These are phyloP conservation scores for Tagetes erecta DNA, from an alignment of 129 eudicot species.

Conservation along the genomic window DNA sequence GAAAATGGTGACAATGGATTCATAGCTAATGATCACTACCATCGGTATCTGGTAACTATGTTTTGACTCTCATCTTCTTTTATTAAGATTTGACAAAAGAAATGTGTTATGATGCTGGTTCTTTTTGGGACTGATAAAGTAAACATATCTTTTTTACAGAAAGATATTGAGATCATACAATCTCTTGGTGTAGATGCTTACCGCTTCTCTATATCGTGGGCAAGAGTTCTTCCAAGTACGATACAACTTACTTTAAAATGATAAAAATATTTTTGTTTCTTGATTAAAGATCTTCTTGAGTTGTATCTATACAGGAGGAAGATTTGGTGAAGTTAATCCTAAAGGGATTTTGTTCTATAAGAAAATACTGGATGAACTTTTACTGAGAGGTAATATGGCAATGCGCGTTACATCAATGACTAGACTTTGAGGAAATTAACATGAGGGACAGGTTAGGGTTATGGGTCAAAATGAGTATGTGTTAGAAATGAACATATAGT, in stretches of 20 bases:
- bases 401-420: not conserved
- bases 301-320: slow-evolving; percentile 81
- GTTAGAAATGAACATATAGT: not conserved
- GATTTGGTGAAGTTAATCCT: slow-evolving; percentile 63
- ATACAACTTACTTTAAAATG: too few species aligned
- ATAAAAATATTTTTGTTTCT: not conserved
- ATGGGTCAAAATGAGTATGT: not conserved
- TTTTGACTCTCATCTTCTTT: not conserved
- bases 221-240: slow-evolving; percentile 86
- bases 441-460: too few species aligned
- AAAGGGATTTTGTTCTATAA: slow-evolving; percentile 60
- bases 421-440: not conserved
- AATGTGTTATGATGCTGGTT: not conserved
- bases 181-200: slow-evolving; percentile 72
- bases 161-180: slow-evolving; percentile 68
- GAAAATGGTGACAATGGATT: slow-evolving; percentile 52
- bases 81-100: not conserved
- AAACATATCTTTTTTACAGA: slow-evolving; percentile 38
- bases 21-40: slow-evolving; percentile 78
- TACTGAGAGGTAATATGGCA: slow-evolving; percentile 45
- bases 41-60: slow-evolving; percentile 62
- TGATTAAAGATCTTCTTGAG: slow-evolving; percentile 5
- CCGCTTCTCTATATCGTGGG: slow-evolving; percentile 79
- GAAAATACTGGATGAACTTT: slow-evolving; percentile 55
- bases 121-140: not conserved